Evolutionary conservation across 345 rosid species (phyloP), one percentile per base, ranked within the genome.

Genomic region (Eucalyptus virginea): DNA sequence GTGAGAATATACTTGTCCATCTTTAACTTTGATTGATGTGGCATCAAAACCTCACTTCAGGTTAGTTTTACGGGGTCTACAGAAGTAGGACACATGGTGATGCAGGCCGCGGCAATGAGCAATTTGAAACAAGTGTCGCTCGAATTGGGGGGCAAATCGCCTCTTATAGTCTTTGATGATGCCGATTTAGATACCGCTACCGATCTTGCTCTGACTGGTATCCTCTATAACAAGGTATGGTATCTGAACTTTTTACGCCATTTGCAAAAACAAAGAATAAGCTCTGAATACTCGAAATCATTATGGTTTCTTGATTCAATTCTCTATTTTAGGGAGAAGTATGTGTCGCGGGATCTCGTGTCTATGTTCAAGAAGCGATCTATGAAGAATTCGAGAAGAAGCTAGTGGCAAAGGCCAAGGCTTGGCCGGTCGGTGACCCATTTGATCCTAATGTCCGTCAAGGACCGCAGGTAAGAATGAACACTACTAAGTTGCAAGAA

Each of bases 41-140:
- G 4, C 24, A 9, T 34, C 44, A 69, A 34, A 69, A 69, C 13
- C 81, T 69, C 8, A 9, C 42, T 72, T 45, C 91, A 97, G 99
- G 94, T 97, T 62, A 90, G 96, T 58, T 98, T 98, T 91, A 98
- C 98, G 0, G 99, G 99, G 5, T 98, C 99, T 14, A 98, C 99
- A 2, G 95, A 94, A 54, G 95, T 93, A 8, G 99, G 99, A 16
- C 93, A 94, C 49, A 90, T 87, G 88, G 92, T 97, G 54, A 94
- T 97, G 96, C 91, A 93, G 26, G 95, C 97, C 2, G 94, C 99
- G 44, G 99, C 98, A 6, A 34, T 83, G 54, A 96, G 98, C 90
- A 97, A 96, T 89, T 92, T 97, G 90, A 97, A 97, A 72, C 92
- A 89, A 24, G 95, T 97, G 12, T 92, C 97, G 1, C 94, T 97